Conservation (phyloP, 495 filamentous ascomycete genomes). For the Daldinia decipiens region DNA sequence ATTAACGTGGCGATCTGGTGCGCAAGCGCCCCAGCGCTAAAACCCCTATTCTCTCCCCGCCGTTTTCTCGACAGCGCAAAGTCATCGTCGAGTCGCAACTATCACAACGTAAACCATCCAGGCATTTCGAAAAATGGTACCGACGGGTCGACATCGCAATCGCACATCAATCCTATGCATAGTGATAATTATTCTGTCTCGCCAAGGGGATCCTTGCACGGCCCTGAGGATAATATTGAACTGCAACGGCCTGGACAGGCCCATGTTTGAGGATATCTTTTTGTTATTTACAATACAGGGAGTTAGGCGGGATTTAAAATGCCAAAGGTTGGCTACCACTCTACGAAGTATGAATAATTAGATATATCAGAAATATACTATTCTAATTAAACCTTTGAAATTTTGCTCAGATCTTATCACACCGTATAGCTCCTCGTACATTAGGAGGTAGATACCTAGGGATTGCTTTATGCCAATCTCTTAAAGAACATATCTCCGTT, state of each 20-base stretch:
- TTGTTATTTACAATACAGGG: neutral
- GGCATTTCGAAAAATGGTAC: conserved; percentile 10
- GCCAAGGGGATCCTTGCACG: conserved; percentile 10
- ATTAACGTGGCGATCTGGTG: conserved; percentile 51
- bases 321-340: neutral
- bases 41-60: conserved; percentile 37
- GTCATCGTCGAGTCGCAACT: conserved; percentile 24
- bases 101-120: conserved; percentile 12
- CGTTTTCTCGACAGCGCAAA: conserved; percentile 35
- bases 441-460: neutral
- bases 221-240: conserved; percentile 34
- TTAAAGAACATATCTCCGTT: conserved; percentile 28
- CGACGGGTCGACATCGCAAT: conserved; percentile 34
- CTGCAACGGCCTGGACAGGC: conserved; percentile 16
- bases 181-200: conserved; percentile 17
- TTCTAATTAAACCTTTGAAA: neutral
- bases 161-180: conserved; percentile 17
- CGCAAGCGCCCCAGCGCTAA: conserved; percentile 47
- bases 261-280: conserved; percentile 6
- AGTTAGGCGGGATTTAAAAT: neutral
- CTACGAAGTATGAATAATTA: neutral
- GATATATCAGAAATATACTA: neutral
- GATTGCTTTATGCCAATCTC: conserved; percentile 1
- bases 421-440: neutral
- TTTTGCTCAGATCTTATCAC: neutral